Percentiles rank a stretch among this genome's conserved stretches.
These are phyloP conservation scores for Nadsonia fulvescens DNA, from an alignment of 805 yeast species.

Conservation along the genomic window DNA sequence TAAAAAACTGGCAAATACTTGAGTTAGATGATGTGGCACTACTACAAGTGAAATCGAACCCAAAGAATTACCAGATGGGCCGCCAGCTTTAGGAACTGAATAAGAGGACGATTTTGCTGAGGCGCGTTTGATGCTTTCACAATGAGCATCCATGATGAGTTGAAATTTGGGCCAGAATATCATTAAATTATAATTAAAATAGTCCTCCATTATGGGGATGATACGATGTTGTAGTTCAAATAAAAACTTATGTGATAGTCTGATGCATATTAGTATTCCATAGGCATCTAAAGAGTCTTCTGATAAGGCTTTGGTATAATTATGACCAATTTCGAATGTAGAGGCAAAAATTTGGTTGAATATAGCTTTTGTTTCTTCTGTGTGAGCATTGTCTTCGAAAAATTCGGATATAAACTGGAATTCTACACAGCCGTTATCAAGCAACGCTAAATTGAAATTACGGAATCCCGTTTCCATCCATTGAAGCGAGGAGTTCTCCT, in stretches of 20 bases:
- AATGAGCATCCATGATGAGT: conserved; percentile 54
- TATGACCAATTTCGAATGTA: conserved; percentile 31
- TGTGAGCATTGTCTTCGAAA: conserved; percentile 31
- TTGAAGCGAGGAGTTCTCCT: conserved; percentile 43
- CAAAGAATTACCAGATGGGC: conserved; percentile 18
- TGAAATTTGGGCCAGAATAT: conserved; percentile 80
- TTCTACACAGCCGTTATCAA: conserved; percentile 66
- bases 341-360: conserved; percentile 33
- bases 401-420: conserved; percentile 56
- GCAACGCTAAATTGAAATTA: conserved; percentile 51
- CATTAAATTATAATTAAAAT: conserved; percentile 45
- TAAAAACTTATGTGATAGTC: conserved; percentile 48
- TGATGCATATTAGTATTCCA: conserved; percentile 59
- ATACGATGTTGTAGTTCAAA: conserved; percentile 49
- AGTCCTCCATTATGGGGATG: conserved; percentile 55
- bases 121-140: conserved; percentile 48
- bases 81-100: conserved; percentile 20
- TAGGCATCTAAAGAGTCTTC: conserved; percentile 41
- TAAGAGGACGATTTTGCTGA: conserved; percentile 19
- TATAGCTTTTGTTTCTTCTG: conserved; percentile 16
- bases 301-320: conserved; percentile 26
- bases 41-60: conserved; percentile 17
- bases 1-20: conserved; percentile 57
- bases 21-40: conserved; percentile 50
- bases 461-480: conserved; percentile 60